Percentiles rank a stretch among this genome's conserved stretches.
Evolutionary conservation across 1,139 yeast genomes (phyloP).

Genomic region (Blastobotrys malaysiensis): DNA sequence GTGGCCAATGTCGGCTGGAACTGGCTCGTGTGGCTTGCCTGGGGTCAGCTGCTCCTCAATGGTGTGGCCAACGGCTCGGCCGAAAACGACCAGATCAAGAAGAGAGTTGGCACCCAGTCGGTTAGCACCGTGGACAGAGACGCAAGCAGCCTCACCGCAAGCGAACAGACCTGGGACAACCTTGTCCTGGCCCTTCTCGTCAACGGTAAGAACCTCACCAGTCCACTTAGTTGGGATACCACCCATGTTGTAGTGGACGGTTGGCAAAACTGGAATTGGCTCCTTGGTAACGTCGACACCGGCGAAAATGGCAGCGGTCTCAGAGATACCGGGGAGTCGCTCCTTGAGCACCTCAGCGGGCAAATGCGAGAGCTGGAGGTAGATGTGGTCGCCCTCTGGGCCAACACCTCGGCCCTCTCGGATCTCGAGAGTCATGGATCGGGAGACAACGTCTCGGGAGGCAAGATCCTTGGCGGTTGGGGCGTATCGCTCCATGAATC

Average conservation of each 20-base stretch:
- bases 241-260: constrained; percentile 99
- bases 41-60: constrained; percentile 81
- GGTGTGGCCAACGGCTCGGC: constrained; percentile 96
- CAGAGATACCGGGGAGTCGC: constrained; percentile 98
- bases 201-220: constrained; percentile 86
- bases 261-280: constrained; percentile 97
- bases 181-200: constrained; percentile 84
- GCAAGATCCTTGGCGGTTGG: constrained; percentile 99
- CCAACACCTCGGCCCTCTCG: constrained; percentile 99
- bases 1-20: constrained; percentile 78
- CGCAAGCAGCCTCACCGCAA: constrained; percentile 99
- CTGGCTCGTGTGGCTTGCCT: constrained; percentile 75
- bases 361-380: constrained; percentile 87
- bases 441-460: constrained; percentile 95
- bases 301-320: constrained; percentile 96
- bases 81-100: constrained; percentile 93
- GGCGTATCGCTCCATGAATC: constrained; percentile 99
- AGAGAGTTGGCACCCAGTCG: constrained; percentile 99
- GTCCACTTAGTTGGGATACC: constrained; percentile 98
- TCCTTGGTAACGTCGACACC: constrained; percentile 99
- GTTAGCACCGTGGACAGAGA: constrained; percentile 98
- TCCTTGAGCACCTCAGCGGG: constrained; percentile 90
- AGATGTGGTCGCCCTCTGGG: constrained; percentile 91
- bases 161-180: constrained; percentile 93
- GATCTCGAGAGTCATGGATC: constrained; percentile 98